phyloP scores from a whole-genome alignment of 768 basidiomycete genomes.

The Zangia roseola region DNA sequence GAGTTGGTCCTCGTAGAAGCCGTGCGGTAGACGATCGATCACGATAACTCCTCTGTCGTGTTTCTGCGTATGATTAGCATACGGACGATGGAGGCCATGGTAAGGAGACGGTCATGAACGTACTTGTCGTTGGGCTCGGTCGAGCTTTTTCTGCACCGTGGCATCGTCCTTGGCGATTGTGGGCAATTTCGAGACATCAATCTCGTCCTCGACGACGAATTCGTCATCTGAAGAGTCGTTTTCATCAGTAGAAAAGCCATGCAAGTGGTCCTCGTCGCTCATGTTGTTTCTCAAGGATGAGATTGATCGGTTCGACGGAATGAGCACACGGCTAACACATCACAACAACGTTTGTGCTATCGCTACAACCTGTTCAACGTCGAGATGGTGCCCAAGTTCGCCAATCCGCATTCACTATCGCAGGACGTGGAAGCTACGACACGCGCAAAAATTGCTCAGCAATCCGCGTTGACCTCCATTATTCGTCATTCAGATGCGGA shows the following conservation, averaged over 20 bases:
- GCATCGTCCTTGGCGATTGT: slow-evolving; percentile 88
- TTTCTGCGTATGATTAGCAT: slow-evolving; percentile 33
- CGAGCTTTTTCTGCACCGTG: slow-evolving; percentile 63
- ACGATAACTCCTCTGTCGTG: slow-evolving; percentile 81
- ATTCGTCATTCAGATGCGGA: slow-evolving; percentile 6
- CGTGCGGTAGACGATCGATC: slow-evolving; percentile 91
- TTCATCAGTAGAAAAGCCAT: slow-evolving; percentile 77
- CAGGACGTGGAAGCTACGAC: slow-evolving; percentile 35
- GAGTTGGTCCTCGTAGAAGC: slow-evolving; percentile 96
- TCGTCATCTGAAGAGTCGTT: slow-evolving; percentile 81
- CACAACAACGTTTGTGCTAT: slow-evolving; percentile 16
- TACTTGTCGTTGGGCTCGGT: slow-evolving; percentile 65
- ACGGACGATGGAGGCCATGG: not conserved
- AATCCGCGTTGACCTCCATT: slow-evolving; percentile 1
- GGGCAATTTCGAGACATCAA: slow-evolving; percentile 75
- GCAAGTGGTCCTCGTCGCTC: slow-evolving; percentile 47
- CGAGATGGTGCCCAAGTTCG: slow-evolving; percentile 38
- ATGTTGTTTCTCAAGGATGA: slow-evolving; percentile 4
- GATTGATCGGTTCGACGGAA: not conserved
- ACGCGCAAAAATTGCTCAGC: slow-evolving; percentile 32
- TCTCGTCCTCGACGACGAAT: slow-evolving; percentile 50
- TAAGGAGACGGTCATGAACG: slow-evolving; percentile 25
- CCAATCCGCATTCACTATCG: slow-evolving; percentile 45
- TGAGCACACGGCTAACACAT: slow-evolving; percentile 13
- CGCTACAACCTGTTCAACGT: no score